phyloP scores from a whole-genome alignment of 2,329 filamentous ascomycete species.

The Neurospora crassa region DNA sequence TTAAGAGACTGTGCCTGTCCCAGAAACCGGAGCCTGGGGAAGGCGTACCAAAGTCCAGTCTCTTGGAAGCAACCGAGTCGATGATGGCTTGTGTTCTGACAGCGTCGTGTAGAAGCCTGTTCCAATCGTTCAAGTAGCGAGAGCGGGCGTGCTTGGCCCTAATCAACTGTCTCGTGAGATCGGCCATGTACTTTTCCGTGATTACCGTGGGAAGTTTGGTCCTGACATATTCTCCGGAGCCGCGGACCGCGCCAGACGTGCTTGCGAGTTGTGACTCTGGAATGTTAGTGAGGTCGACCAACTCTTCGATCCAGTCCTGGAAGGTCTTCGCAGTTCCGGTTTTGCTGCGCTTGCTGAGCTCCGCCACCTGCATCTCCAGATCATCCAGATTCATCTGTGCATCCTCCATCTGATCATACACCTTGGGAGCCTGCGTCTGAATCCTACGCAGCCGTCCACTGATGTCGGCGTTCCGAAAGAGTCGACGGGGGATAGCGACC shows the following conservation, averaged over 20 bases:
- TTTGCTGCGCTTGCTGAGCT: slow-evolving; percentile 66
- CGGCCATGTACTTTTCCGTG: slow-evolving; percentile 86
- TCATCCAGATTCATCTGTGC: slow-evolving; percentile 70
- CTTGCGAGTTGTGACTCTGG: slow-evolving; percentile 48
- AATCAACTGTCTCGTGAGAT: slow-evolving; percentile 72
- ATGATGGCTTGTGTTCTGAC: slow-evolving; percentile 70
- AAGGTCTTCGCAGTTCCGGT: slow-evolving; percentile 66
- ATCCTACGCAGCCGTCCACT: slow-evolving; percentile 64
- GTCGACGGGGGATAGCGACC: slow-evolving; percentile 74
- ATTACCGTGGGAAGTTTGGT: slow-evolving; percentile 64
- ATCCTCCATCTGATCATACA: slow-evolving; percentile 83
- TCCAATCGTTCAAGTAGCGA: slow-evolving; percentile 81
- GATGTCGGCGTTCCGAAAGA: slow-evolving; percentile 73
- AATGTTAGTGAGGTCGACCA: slow-evolving; percentile 66
- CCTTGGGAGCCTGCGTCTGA: slow-evolving; percentile 67
- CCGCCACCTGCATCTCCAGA: slow-evolving; percentile 69
- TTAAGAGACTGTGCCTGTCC: slow-evolving; percentile 53
- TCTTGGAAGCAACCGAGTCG: slow-evolving; percentile 72
- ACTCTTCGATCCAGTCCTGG: slow-evolving; percentile 91
- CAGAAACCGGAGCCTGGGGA: slow-evolving; percentile 46
- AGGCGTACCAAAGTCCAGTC: slow-evolving; percentile 61
- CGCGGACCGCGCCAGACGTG: slow-evolving; percentile 23
- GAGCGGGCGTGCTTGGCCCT: slow-evolving; percentile 75
- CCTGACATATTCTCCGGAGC: slow-evolving; percentile 33
- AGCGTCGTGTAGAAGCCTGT: slow-evolving; percentile 64